phyloP scores from a whole-genome alignment of 2,329 filamentous ascomycete species.

The Hyphodiscus sp. region DNA sequence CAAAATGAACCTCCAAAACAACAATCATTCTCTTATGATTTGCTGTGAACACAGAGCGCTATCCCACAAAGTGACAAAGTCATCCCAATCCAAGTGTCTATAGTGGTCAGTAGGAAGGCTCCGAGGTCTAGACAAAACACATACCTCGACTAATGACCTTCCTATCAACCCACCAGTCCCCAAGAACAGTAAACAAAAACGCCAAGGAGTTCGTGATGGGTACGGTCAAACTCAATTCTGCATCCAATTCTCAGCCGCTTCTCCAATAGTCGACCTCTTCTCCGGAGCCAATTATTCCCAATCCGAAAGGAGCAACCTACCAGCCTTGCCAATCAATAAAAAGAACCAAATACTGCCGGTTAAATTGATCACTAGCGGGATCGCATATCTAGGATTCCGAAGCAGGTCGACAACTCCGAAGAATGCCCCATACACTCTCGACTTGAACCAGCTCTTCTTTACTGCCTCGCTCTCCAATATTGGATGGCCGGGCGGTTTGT shows the following conservation, averaged over 20 bases:
- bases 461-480: conserved; percentile 46
- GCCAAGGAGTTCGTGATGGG: conserved; percentile 92
- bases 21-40: conserved; percentile 24
- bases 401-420: conserved; percentile 76
- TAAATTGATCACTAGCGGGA: conserved; percentile 80
- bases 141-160: conserved; percentile 81
- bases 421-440: conserved; percentile 56
- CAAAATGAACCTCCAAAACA: not conserved
- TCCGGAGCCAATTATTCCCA: not conserved
- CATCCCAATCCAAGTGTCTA: conserved; percentile 83
- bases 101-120: not conserved
- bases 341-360: conserved; percentile 98
- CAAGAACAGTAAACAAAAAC: conserved; percentile 91
- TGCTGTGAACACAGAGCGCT: conserved; percentile 72
- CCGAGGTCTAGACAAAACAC: conserved; percentile 22
- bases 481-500: conserved; percentile 56
- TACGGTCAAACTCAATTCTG: conserved; percentile 87
- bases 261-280: not conserved
- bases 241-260: not conserved
- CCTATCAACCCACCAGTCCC: conserved; percentile 89
- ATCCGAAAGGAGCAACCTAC: conserved; percentile 42
- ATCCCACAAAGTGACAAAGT: conserved; percentile 71
- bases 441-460: conserved; percentile 52
- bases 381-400: conserved; percentile 72
- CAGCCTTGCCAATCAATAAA: conserved; percentile 82